phyloP scores from a whole-genome alignment of 331 rosid species.

The Phaseolus coccineus region DNA sequence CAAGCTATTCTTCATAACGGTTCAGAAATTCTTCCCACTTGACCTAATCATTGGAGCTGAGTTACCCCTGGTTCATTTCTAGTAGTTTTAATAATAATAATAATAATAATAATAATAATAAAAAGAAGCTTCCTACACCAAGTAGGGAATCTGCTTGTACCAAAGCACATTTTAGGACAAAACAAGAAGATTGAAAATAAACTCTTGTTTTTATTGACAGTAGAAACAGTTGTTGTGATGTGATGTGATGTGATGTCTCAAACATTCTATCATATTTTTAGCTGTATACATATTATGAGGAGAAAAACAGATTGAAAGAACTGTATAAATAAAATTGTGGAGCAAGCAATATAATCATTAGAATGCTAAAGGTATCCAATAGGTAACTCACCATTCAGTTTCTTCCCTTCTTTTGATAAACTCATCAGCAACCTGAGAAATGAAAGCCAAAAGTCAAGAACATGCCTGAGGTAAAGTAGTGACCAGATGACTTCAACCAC shows the following conservation, averaged over 20 bases:
- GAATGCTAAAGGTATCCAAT: slow-evolving; percentile 21
- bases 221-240: neutral
- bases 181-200: slow-evolving; percentile 15
- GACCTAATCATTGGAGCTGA: neutral
- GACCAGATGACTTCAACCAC: slow-evolving; percentile 9
- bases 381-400: slow-evolving; percentile 85
- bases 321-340: neutral
- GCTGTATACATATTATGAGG: neutral
- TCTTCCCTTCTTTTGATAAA: slow-evolving; percentile 86
- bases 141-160: neutral
- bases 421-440: slow-evolving; percentile 87
- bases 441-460: slow-evolving; percentile 27
- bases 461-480: neutral
- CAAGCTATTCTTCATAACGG: neutral
- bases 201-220: neutral
- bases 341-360: slow-evolving; percentile 16
- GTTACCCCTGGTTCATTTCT: neutral
- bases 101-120: neutral
- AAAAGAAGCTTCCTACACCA: neutral
- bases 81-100: neutral
- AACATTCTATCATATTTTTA: neutral
- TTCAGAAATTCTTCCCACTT: neutral
- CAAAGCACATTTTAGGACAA: neutral
- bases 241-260: neutral
- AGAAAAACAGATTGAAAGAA: neutral